phyloP scores from a whole-genome alignment of 2,329 filamentous ascomycete species.

The Aspergillus aculeatus region DNA sequence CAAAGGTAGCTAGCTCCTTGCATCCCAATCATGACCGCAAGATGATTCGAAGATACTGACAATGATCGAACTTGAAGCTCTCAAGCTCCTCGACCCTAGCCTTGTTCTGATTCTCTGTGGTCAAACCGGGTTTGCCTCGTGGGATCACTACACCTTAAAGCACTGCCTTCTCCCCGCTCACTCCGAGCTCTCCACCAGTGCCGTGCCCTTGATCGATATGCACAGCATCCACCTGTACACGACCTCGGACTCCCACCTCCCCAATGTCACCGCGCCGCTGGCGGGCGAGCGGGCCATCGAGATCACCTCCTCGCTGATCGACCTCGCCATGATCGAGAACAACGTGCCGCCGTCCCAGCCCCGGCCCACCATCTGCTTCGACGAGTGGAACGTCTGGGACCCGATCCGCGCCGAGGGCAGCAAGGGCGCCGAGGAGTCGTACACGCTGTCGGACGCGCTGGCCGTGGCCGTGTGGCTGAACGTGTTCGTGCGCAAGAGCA shows the following conservation, averaged over 20 bases:
- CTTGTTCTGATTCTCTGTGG: conserved; percentile 73
- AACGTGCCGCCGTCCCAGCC: conserved; percentile 54
- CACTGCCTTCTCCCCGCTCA: conserved; percentile 59
- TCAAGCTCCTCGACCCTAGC: conserved; percentile 58
- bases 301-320: conserved; percentile 66
- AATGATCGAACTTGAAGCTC: conserved; percentile 22
- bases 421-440: conserved; percentile 69
- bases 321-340: conserved; percentile 71
- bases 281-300: conserved; percentile 73
- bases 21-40: neutral
- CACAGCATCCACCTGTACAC: conserved; percentile 81
- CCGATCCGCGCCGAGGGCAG: conserved; percentile 69
- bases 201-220: conserved; percentile 65
- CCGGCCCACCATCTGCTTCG: conserved; percentile 72
- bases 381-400: conserved; percentile 86
- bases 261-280: conserved; percentile 63
- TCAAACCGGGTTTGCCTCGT: conserved; percentile 65
- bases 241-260: conserved; percentile 54
- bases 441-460: conserved; percentile 72
- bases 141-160: conserved; percentile 73
- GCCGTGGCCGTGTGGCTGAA: conserved; percentile 76
- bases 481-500: conserved; percentile 70
- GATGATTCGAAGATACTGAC: conserved; percentile 3
- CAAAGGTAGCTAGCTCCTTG: conserved; percentile 43
- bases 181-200: conserved; percentile 40